A percentile compares a stretch with the other conserved stretches of the same genome.
These are phyloP conservation scores for Ophiostoma pallidulum DNA, from an alignment of 2,329 filamentous ascomycete species.

Conservation along the genomic window DNA sequence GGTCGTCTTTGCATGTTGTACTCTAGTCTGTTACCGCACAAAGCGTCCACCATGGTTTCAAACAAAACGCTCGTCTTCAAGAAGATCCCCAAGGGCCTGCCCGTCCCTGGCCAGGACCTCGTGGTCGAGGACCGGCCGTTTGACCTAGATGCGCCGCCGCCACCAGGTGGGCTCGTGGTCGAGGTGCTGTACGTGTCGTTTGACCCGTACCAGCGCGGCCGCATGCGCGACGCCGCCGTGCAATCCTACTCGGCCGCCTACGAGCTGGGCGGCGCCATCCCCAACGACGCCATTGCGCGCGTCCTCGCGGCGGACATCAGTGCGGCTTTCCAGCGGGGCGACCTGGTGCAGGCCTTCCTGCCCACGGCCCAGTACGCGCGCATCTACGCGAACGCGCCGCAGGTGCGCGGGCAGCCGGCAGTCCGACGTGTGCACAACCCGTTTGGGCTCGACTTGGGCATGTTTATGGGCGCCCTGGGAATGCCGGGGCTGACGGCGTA, in stretches of 20 bases:
- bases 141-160: constrained; percentile 48
- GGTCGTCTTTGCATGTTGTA: too few relatives aligned
- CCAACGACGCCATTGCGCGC: constrained; percentile 53
- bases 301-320: constrained; percentile 57
- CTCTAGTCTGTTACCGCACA: too few relatives aligned
- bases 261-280: constrained; percentile 51
- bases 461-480: constrained; percentile 63
- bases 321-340: constrained; percentile 57
- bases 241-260: constrained; percentile 63
- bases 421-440: constrained; percentile 58
- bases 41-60: constrained; percentile 5
- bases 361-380: constrained; percentile 61
- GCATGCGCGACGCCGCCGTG: constrained; percentile 56
- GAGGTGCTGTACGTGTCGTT: constrained; percentile 66
- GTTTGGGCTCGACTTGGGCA: constrained; percentile 50
- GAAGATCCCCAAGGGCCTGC: constrained; percentile 54
- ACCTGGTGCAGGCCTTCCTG: constrained; percentile 50
- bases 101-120: constrained; percentile 62
- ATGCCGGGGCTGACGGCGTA: constrained; percentile 41
- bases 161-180: constrained; percentile 56
- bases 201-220: constrained; percentile 77
- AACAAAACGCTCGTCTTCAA: constrained; percentile 75
- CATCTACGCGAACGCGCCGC: constrained; percentile 30
- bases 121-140: constrained; percentile 56
- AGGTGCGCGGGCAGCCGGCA: constrained; percentile 26